Base-by-base conservation (phyloP, 768 basidiomycete species). In the Flagelloscypha sp. region DNA sequence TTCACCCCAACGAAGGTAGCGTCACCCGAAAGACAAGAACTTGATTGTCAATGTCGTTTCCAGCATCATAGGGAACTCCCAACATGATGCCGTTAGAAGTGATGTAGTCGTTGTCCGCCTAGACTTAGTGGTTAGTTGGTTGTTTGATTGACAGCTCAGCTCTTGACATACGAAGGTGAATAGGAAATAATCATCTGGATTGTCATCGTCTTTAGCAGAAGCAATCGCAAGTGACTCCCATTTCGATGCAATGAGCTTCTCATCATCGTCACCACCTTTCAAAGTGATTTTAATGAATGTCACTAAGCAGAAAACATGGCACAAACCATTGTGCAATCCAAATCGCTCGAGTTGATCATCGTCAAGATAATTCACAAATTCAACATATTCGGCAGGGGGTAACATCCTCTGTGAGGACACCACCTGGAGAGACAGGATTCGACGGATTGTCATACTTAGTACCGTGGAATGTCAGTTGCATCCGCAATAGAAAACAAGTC, bases 151-250 rank as follows among this genome's bases (percentile, higher is more conserved):
- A 24, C 24, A 23, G 21, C 16, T n/a, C 19, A 40, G 27, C 28
- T 5, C 13, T 11, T 12, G 9, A 59, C 74, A 18, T 48, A 77
- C 76, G 4, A 63, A 69, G 9, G 72, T 72, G 58, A 81, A 76
- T 24, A 83, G 53, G 62, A 82, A 82, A 49, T 70, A 81, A 46
- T 83, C 80, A 42, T 82, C 56, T 0, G 79, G 80, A 52, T 58
- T 66, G 1, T 44, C 52, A 2, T 62, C 53, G 41, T 76, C 76
- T 8, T 61, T 49, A 13, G 66, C 66, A 0, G 78, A 68, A 3
- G 72, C 77, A 6, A 82, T 57, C 6, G 76, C 71, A 10, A 79
- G 58, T 1, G 72, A 74, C 47, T 83, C 80, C 76, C 78, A 83
- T 55, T 82, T 83, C 0, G 66, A 69, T 41, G 68, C 67, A 32